Evolutionary conservation across 345 rosid genomes (phyloP).

Genomic region (Citrus trifoliata): DNA sequence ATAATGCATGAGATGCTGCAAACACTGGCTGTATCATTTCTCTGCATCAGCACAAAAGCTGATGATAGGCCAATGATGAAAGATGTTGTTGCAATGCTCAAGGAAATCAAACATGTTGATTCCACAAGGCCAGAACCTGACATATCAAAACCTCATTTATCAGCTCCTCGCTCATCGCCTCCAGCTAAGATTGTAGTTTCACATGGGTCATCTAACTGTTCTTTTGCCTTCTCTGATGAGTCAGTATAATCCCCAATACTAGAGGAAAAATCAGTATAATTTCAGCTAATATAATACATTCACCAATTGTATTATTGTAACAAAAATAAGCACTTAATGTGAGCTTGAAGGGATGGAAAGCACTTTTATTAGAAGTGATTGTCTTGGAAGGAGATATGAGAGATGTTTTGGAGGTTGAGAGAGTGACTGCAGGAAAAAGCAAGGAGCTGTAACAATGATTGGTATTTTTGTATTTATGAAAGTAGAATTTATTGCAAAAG

Average conservation of each 20-base stretch:
- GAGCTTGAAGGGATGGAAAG: background rate
- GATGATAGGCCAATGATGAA: constrained; percentile 80
- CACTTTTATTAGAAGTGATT: background rate
- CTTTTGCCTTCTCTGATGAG: constrained; percentile 73
- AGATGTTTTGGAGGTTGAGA: constrained; percentile 12
- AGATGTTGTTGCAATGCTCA: constrained; percentile 90
- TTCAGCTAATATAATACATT: constrained; percentile 3
- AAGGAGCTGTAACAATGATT: constrained; percentile 37
- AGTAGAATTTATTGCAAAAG: constrained; percentile 28
- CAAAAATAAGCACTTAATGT: background rate
- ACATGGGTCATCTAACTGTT: constrained; percentile 72
- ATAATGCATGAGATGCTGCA: constrained; percentile 89
- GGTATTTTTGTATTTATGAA: constrained; percentile 21
- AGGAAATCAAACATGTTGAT: constrained; percentile 69
- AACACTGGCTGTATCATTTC: constrained; percentile 79
- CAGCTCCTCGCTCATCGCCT: constrained; percentile 26
- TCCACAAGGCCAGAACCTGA: constrained; percentile 38
- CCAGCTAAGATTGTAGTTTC: constrained; percentile 46
- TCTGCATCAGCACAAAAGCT: constrained; percentile 60
- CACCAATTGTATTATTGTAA: constrained; percentile 7
- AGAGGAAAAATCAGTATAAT: background rate
- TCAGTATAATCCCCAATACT: constrained; percentile 31
- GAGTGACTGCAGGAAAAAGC: constrained; percentile 19
- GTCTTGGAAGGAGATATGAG: constrained; percentile 15
- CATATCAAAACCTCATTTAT: constrained; percentile 32